Percentiles rank a stretch among this genome's conserved stretches.
Evolutionary conservation across 139 green algal genomes (phyloP).

Genomic region (Picochlorum sp.): DNA sequence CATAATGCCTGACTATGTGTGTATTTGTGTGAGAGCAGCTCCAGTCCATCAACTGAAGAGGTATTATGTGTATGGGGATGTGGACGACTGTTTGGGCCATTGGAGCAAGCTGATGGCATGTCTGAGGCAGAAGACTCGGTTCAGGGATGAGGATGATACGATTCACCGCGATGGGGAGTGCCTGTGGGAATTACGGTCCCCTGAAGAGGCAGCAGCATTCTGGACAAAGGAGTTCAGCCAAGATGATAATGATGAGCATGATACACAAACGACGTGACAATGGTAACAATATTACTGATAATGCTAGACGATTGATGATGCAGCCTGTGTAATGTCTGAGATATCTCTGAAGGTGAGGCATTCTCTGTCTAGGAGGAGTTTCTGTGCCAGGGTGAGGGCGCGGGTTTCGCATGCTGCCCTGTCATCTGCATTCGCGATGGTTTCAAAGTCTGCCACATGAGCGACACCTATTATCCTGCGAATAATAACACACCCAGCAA

Average conservation of each 20-base stretch:
- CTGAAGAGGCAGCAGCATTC: constrained; percentile 19
- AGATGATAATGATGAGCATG: too few species aligned
- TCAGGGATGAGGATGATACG: constrained; percentile 15
- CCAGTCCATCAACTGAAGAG: constrained; percentile 42
- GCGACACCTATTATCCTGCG: constrained; percentile 87
- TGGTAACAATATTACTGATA: too few species aligned
- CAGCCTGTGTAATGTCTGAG: too few species aligned
- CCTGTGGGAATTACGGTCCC: constrained; percentile 29
- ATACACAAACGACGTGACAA: too few species aligned
- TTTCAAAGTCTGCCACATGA: constrained; percentile 86
- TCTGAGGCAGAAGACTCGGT: constrained; percentile 34
- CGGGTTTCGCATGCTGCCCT: constrained; percentile 67
- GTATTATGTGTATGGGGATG: constrained; percentile 37
- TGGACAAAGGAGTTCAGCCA: constrained; percentile 27
- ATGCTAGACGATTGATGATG: too few species aligned
- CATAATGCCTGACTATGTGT: background rate
- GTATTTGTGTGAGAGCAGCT: constrained; percentile 20
- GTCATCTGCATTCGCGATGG: constrained; percentile 51
- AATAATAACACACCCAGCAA: constrained; percentile 64
- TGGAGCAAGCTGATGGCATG: constrained; percentile 40
- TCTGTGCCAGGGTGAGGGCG: constrained; percentile 63
- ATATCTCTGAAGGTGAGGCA: background rate
- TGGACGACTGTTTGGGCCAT: constrained; percentile 41
- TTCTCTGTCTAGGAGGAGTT: constrained; percentile 40
- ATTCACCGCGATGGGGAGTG: background rate